Evolutionary conservation across 495 filamentous ascomycete genomes (phyloP).

Genomic region (Penicillium subrubescens): DNA sequence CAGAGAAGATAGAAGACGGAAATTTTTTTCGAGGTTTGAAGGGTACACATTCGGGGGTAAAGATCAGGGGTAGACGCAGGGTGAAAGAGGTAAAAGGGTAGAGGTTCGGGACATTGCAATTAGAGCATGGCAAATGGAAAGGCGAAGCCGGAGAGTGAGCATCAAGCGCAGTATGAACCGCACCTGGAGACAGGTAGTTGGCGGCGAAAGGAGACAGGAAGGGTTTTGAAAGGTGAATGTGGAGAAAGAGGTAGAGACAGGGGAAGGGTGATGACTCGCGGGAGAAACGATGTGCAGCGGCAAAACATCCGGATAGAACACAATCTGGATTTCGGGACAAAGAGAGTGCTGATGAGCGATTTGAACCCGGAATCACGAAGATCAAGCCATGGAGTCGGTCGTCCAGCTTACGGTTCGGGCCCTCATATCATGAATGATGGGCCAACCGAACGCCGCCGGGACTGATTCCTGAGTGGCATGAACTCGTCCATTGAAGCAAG

Average conservation of each 20-base stretch:
- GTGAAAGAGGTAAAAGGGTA: background rate
- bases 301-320: constrained; percentile 1
- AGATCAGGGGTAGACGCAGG: constrained; percentile 7
- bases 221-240: constrained; percentile 8
- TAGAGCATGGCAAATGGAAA: constrained; percentile 6
- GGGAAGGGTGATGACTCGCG: constrained; percentile 3
- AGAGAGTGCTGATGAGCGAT: background rate
- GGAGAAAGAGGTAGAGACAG: constrained; percentile 21
- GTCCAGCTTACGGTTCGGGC: constrained; percentile 25
- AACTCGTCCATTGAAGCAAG: constrained; percentile 32
- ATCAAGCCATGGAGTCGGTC: background rate
- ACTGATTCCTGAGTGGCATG: constrained; percentile 35
- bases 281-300: constrained; percentile 2
- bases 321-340: background rate
- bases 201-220: background rate
- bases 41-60: constrained; percentile 11
- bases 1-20: constrained; percentile 18
- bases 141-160: constrained; percentile 9
- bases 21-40: constrained; percentile 22
- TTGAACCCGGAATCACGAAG: background rate
- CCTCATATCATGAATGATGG: constrained; percentile 22
- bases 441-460: constrained; percentile 20
- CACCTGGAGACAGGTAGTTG: constrained; percentile 6
- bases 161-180: background rate
- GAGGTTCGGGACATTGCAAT: constrained; percentile 12